These are phyloP conservation scores for Pochonia chlamydosporia DNA, from an alignment of 2,329 filamentous ascomycete genomes.

Conservation along the genomic window DNA sequence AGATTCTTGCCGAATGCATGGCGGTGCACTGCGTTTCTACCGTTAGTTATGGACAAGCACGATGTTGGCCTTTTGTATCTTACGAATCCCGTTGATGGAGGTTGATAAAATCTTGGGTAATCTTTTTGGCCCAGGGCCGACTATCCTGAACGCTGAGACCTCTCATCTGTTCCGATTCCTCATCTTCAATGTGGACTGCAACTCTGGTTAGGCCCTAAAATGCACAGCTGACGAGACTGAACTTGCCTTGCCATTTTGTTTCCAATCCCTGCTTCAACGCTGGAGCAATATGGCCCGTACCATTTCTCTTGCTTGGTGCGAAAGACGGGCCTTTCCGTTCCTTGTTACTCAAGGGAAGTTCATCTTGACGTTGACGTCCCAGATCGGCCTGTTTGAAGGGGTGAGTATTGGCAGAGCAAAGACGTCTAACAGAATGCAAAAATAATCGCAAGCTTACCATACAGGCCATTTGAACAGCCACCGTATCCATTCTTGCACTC, in stretches of 20 bases:
- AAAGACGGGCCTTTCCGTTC: conserved; percentile 13
- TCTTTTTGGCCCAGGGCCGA: conserved; percentile 16
- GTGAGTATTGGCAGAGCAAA: background rate
- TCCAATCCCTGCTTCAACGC: conserved; percentile 9
- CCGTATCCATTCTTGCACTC: background rate
- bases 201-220: background rate
- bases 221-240: background rate
- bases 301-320: conserved; percentile 5
- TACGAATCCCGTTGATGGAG: conserved; percentile 9
- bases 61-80: background rate
- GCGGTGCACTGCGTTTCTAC: conserved; percentile 12
- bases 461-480: conserved; percentile 2
- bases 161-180: conserved; percentile 16
- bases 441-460: conserved; percentile 4
- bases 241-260: conserved; percentile 15
- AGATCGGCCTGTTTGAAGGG: conserved; percentile 15
- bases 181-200: conserved; percentile 15
- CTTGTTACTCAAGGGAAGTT: conserved; percentile 14
- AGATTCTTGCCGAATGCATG: conserved; percentile 2
- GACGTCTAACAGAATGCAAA: too few species aligned
- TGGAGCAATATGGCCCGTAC: conserved; percentile 9
- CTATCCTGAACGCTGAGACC: conserved; percentile 14
- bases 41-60: background rate
- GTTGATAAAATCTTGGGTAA: conserved; percentile 7
- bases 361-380: conserved; percentile 15